Base-by-base conservation (phyloP, 768 basidiomycete genomes). In the Ramaria sp. region DNA sequence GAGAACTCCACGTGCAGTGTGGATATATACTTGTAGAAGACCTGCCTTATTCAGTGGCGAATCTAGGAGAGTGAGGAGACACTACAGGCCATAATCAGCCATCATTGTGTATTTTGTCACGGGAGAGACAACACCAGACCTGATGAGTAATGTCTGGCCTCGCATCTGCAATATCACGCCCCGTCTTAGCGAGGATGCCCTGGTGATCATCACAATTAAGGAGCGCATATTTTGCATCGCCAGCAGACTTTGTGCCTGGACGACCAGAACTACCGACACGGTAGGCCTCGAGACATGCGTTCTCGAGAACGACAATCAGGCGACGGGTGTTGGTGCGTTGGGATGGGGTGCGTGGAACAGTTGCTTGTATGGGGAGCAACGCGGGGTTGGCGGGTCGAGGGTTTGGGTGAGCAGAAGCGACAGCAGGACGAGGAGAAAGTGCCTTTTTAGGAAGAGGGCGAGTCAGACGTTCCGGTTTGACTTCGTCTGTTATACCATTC, bases 181-280 rank as follows among this genome's bases (percentile, higher is more conserved):
- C 92, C 0, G 92, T 96, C 70, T 96, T 98, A 4, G 96, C 95
- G 58, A 99, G 75, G 61, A 99, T 96, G 53, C 95, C 95, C 67
- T 99, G 96, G 70, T 97, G 96, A 61, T 98, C 96, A 66, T 98
- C 96, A 68, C 96, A 98, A 70, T 99, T 99, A 60, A 99, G 70
- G 56, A 99, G 72, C 8, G 93, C 93, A 69, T 97, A 98, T 70
- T 97, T 97, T 56, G 89, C 91, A 56, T 95, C 93, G 28, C 73
- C 73, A 48, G 60, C 61, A 63, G 73, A 80, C 66, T 65, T 78
- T 66, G 74, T 78, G 61, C 66, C 72, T 56, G 67, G 69, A 45
- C 78, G 77, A 50, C 77, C 73, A n/a, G 47, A 37, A 47, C 50
- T 37, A 28, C 61, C 43, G 58, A 96, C 78, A 57, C 88, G 79